These are phyloP conservation scores for Fabrea salina DNA, from an alignment of 169 alveolate species.

Conservation along the genomic window DNA sequence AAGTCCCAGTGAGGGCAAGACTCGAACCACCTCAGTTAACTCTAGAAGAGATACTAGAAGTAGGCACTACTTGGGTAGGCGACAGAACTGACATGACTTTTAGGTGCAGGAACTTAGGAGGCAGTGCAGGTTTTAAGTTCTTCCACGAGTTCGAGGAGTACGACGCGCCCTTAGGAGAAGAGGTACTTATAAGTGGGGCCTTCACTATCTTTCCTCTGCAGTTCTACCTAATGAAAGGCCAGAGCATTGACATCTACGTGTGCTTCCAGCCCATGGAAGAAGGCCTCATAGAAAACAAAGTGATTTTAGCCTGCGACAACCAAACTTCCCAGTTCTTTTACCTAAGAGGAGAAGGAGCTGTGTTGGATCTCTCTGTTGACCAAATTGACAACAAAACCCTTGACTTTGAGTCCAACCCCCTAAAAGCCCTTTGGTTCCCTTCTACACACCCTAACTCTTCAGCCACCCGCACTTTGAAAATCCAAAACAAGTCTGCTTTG, in stretches of 20 bases:
- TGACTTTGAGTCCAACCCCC: conserved; percentile 54
- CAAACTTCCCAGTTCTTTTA: conserved; percentile 62
- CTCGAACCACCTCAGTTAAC: conserved; percentile 80
- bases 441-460: conserved; percentile 73
- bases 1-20: conserved; percentile 76
- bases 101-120: conserved; percentile 81
- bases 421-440: conserved; percentile 69
- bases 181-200: conserved; percentile 69
- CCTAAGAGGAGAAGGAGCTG: conserved; percentile 75
- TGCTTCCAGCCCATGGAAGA: conserved; percentile 74
- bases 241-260: conserved; percentile 72
- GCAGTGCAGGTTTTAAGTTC: conserved; percentile 85
- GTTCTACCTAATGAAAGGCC: conserved; percentile 77
- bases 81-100: conserved; percentile 81
- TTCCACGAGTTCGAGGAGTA: conserved; percentile 67
- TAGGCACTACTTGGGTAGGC: conserved; percentile 79
- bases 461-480: conserved; percentile 51
- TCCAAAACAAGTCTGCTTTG: conserved; percentile 68
- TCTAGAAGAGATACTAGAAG: conserved; percentile 73
- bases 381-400: conserved; percentile 75
- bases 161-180: conserved; percentile 65
- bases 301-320: conserved; percentile 82
- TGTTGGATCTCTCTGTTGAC: conserved; percentile 70
- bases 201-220: conserved; percentile 81
- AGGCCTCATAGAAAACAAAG: conserved; percentile 69